A percentile compares a stretch with the other conserved stretches of the same genome.
Evolutionary conservation across 495 filamentous ascomycete species (phyloP).

Genomic region (Sporormia fimetaria): DNA sequence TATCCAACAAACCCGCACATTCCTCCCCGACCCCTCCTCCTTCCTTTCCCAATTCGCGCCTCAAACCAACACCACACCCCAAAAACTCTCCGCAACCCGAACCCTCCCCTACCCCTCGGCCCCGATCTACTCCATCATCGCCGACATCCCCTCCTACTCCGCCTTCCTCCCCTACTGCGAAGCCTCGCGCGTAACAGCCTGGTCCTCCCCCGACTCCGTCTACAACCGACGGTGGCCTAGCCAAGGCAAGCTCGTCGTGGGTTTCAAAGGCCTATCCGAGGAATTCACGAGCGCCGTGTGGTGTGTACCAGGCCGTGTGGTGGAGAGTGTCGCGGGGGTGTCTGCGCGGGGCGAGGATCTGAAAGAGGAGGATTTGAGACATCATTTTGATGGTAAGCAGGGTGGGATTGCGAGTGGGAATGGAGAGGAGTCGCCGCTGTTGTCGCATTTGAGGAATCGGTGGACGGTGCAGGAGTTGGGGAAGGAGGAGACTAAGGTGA

Average conservation of each 20-base stretch:
- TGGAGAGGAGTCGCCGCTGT: constrained; percentile 42
- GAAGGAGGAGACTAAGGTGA: constrained; percentile 53
- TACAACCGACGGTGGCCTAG: constrained; percentile 48
- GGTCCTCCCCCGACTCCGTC: constrained; percentile 37
- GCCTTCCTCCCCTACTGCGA: constrained; percentile 80
- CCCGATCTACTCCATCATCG: constrained; percentile 67
- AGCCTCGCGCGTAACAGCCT: constrained; percentile 54
- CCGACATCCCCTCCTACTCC: constrained; percentile 71
- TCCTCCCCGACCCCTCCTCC: constrained; percentile 26
- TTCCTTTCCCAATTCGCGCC: constrained; percentile 14
- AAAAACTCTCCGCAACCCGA: constrained; percentile 58
- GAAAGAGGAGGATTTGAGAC: constrained; percentile 28
- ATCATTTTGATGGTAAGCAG: constrained; percentile 24
- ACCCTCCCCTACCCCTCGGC: constrained; percentile 65
- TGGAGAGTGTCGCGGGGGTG: constrained; percentile 70
- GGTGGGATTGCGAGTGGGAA: background rate
- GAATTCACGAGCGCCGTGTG: constrained; percentile 63
- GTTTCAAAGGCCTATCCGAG: constrained; percentile 73
- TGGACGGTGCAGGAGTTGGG: constrained; percentile 54
- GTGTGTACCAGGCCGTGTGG: constrained; percentile 54
- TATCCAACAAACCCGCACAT: constrained; percentile 22
- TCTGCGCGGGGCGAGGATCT: constrained; percentile 34
- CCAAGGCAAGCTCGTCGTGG: constrained; percentile 68
- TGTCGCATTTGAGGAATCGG: constrained; percentile 62
- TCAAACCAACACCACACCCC: constrained; percentile 26